phyloP scores from a whole-genome alignment of 345 rosid genomes.

The Noccaea caerulescens region DNA sequence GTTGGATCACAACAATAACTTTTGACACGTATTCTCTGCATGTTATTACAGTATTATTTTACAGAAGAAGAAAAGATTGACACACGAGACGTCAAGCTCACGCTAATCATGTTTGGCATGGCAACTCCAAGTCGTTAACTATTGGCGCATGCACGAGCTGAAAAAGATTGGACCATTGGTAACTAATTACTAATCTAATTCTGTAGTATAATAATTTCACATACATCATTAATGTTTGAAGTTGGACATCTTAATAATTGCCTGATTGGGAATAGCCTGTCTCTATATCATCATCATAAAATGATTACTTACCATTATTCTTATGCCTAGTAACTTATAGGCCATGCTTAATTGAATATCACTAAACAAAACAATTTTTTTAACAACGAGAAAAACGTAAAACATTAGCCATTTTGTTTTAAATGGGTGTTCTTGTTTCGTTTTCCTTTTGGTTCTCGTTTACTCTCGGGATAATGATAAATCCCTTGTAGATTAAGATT shows the following conservation, averaged over 20 bases:
- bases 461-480: no score
- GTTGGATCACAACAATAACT: constrained; percentile 31
- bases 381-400: constrained; percentile 4
- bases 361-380: not conserved
- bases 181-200: not conserved
- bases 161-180: constrained; percentile 7
- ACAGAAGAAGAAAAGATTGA: not conserved
- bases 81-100: constrained; percentile 43
- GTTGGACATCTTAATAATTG: constrained; percentile 30
- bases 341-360: constrained; percentile 23
- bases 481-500: no score
- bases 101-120: constrained; percentile 44
- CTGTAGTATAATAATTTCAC: constrained; percentile 20
- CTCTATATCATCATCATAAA: not conserved
- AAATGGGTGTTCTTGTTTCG: no score
- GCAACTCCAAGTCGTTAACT: constrained; percentile 30
- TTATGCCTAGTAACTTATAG: constrained; percentile 2
- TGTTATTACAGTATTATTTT: constrained; percentile 11
- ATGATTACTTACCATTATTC: not conserved
- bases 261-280: constrained; percentile 25
- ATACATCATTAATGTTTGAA: constrained; percentile 26
- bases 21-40: constrained; percentile 35
- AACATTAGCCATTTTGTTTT: not conserved
- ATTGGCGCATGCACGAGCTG: constrained; percentile 28
- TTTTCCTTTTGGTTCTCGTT: no score